Evolutionary conservation across 1,139 yeast genomes (phyloP).

Genomic region (Suhomyces coccinellae): DNA sequence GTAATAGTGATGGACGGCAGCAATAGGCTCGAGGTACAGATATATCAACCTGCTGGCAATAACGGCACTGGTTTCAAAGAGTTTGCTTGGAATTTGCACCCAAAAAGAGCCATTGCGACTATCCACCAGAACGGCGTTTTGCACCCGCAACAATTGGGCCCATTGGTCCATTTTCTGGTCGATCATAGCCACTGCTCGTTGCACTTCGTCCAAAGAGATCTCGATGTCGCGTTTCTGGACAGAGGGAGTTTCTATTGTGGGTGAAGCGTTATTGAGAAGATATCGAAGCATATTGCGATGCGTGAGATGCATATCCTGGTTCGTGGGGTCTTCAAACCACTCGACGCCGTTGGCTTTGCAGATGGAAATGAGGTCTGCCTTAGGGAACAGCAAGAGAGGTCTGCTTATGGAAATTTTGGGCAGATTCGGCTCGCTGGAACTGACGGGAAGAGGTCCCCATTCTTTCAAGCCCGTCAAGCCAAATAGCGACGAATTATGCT

Average conservation of each 20-base stretch:
- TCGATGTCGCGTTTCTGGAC: constrained; percentile 3
- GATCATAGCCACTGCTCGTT: background rate
- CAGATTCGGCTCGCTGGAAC: constrained; percentile 5
- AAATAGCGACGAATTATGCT: constrained; percentile 54
- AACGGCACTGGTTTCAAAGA: constrained; percentile 17
- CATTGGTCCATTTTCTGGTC: constrained; percentile 2
- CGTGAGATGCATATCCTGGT: constrained; percentile 54
- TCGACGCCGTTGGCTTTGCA: constrained; percentile 40
- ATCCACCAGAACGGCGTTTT: constrained; percentile 2
- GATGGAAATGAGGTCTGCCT: constrained; percentile 45
- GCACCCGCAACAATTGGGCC: background rate
- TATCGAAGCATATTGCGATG: constrained; percentile 51
- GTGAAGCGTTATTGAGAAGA: constrained; percentile 23
- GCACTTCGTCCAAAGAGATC: background rate
- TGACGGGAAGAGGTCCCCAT: constrained; percentile 29
- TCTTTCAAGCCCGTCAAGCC: constrained; percentile 53
- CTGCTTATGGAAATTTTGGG: constrained; percentile 31
- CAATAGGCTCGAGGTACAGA: constrained; percentile 31
- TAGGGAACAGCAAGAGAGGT: constrained; percentile 54
- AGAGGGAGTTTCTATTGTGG: background rate
- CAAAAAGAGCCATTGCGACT: constrained; percentile 11
- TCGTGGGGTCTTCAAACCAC: constrained; percentile 76
- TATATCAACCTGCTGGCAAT: constrained; percentile 37
- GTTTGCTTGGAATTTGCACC: constrained; percentile 6
- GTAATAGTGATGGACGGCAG: constrained; percentile 44